A percentile compares a stretch with the other conserved stretches of the same genome.
Evolutionary conservation across 177 flowering plant species (phyloP).

Genomic region (Telopea speciosissima): DNA sequence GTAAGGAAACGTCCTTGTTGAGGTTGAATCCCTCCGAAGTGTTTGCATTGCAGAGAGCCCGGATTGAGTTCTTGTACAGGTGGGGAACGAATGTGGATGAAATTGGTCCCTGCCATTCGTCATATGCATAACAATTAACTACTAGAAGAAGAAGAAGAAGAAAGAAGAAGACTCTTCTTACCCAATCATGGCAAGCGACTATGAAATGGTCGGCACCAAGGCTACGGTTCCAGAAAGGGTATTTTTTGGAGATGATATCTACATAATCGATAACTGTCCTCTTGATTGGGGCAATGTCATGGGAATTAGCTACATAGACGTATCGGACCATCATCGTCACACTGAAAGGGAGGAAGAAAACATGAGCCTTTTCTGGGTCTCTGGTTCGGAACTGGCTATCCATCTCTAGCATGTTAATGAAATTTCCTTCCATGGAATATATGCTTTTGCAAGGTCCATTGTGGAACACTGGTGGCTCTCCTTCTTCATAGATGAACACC

Average conservation of each 20-base stretch:
- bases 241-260: constrained; percentile 24
- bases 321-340: constrained; percentile 34
- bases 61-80: constrained; percentile 28
- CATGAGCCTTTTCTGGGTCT: constrained; percentile 40
- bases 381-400: constrained; percentile 25
- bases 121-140: no score
- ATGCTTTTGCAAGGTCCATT: constrained; percentile 53
- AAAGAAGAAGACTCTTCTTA: no score
- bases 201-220: constrained; percentile 62
- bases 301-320: constrained; percentile 24
- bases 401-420: constrained; percentile 38
- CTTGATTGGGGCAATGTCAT: constrained; percentile 30
- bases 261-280: constrained; percentile 33
- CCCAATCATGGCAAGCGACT: constrained; percentile 78
- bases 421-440: constrained; percentile 47
- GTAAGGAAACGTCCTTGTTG: constrained; percentile 29
- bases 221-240: constrained; percentile 54
- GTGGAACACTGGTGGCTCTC: constrained; percentile 38
- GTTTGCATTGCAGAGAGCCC: constrained; percentile 40
- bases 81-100: constrained; percentile 21
- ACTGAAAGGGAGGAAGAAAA: constrained; percentile 51
- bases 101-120: constrained; percentile 32
- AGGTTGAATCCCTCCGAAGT: constrained; percentile 37
- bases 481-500: constrained; percentile 28
- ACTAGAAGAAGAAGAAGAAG: no score